These are phyloP conservation scores for Microsporum ferrugineum DNA, from an alignment of 2,329 filamentous ascomycete genomes.

Conservation along the genomic window DNA sequence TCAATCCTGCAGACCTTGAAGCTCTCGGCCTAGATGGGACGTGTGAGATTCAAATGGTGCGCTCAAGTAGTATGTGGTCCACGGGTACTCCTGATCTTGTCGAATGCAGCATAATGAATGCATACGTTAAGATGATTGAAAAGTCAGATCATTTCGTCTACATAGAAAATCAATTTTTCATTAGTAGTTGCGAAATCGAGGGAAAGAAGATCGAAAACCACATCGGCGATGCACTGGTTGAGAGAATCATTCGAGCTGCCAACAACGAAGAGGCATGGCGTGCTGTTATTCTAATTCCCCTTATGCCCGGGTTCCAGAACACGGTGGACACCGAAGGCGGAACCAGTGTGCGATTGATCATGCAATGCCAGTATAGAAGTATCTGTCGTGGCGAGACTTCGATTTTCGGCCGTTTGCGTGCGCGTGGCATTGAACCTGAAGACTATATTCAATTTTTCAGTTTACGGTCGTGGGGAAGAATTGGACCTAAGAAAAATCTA, in stretches of 20 bases:
- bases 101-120: conserved; percentile 77
- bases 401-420: conserved; percentile 68
- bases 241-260: conserved; percentile 68
- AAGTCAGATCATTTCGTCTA: conserved; percentile 75
- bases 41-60: conserved; percentile 90
- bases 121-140: conserved; percentile 76
- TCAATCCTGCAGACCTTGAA: conserved; percentile 73
- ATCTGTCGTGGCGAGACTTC: conserved; percentile 85
- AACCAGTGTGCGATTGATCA: conserved; percentile 79
- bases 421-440: conserved; percentile 62
- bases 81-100: conserved; percentile 43
- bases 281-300: conserved; percentile 80
- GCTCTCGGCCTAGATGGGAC: conserved; percentile 81
- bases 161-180: conserved; percentile 99
- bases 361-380: conserved; percentile 98
- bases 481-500: conserved; percentile 68
- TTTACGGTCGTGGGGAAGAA: conserved; percentile 77
- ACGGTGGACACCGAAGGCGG: conserved; percentile 76
- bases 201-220: conserved; percentile 80
- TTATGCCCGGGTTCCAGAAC: conserved; percentile 87
- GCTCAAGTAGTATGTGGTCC: conserved; percentile 64
- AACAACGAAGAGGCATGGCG: conserved; percentile 80
- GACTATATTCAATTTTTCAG: conserved; percentile 92
- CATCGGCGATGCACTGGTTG: conserved; percentile 79
- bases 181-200: conserved; percentile 65